A percentile compares a stretch with the other conserved stretches of the same genome.
Evolutionary conservation across 257 asterid species (phyloP).

Genomic region (Solanum neorickii): DNA sequence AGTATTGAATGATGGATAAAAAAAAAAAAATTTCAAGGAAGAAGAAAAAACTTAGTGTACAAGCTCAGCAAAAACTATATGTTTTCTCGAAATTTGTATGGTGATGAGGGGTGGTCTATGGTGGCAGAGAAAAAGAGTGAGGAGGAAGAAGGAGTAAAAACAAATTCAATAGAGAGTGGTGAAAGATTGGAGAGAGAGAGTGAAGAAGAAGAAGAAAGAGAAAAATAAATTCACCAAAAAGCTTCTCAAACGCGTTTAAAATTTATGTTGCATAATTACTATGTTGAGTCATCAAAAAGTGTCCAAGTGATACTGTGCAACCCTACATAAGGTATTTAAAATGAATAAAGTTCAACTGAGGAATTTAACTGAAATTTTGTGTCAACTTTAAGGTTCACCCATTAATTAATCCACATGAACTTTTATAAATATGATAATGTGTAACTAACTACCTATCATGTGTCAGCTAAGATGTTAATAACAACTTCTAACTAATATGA

Average conservation of each 20-base stretch:
- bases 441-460: too few species aligned
- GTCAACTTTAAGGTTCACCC: background rate
- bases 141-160: background rate
- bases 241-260: background rate
- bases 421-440: too few species aligned
- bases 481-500: too few species aligned
- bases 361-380: too few species aligned
- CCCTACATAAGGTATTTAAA: too few species aligned
- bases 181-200: background rate
- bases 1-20: background rate
- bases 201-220: background rate
- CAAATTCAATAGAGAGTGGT: background rate
- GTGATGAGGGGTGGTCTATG: background rate
- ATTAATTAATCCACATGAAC: too few species aligned
- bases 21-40: background rate
- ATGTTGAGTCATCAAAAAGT: background rate
- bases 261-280: background rate
- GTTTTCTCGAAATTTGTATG: background rate
- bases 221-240: background rate
- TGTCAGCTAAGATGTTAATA: too few species aligned
- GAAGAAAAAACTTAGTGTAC: background rate
- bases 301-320: background rate
- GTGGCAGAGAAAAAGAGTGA: background rate
- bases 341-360: too few species aligned
- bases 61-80: background rate